These are phyloP conservation scores for Globisporangium canariense DNA, from an alignment of 352 stramenopile genomes.

Conservation along the genomic window DNA sequence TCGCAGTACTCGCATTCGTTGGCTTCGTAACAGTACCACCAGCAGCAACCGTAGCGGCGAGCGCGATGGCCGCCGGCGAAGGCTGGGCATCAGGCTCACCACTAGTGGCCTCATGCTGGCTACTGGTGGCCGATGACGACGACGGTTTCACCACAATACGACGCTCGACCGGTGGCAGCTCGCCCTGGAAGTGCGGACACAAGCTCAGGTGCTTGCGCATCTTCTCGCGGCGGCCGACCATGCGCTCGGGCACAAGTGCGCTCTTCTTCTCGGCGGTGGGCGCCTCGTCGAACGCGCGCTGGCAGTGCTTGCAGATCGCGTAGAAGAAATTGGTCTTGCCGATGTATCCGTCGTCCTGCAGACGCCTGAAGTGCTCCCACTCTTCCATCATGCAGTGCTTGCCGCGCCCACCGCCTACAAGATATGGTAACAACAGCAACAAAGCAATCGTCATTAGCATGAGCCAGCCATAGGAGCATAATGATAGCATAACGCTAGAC, in stretches of 20 bases:
- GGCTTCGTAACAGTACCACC: neutral
- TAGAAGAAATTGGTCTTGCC: slow-evolving; percentile 83
- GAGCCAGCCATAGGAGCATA: neutral
- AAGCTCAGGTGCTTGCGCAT: slow-evolving; percentile 68
- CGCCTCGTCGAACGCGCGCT: slow-evolving; percentile 54
- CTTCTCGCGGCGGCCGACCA: slow-evolving; percentile 74
- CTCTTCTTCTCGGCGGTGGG: slow-evolving; percentile 44
- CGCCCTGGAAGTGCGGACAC: slow-evolving; percentile 63
- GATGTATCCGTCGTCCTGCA: slow-evolving; percentile 79
- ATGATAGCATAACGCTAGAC: neutral
- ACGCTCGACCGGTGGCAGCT: slow-evolving; percentile 51
- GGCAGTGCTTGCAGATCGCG: slow-evolving; percentile 67
- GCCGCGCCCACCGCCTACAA: slow-evolving; percentile 39
- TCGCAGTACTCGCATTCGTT: neutral
- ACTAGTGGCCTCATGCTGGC: slow-evolving; percentile 5
- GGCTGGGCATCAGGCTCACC: neutral
- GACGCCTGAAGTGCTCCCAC: slow-evolving; percentile 72
- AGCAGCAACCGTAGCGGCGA: neutral
- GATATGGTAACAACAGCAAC: neutral
- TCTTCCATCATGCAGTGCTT: slow-evolving; percentile 85
- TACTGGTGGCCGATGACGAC: slow-evolving; percentile 2
- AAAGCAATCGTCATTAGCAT: neutral
- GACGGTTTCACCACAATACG: slow-evolving; percentile 15
- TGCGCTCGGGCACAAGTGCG: slow-evolving; percentile 49
- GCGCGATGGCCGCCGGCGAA: neutral